Conservation (phyloP, 495 filamentous ascomycete genomes). For the Aspergillus sclerotiicarbonarius region DNA sequence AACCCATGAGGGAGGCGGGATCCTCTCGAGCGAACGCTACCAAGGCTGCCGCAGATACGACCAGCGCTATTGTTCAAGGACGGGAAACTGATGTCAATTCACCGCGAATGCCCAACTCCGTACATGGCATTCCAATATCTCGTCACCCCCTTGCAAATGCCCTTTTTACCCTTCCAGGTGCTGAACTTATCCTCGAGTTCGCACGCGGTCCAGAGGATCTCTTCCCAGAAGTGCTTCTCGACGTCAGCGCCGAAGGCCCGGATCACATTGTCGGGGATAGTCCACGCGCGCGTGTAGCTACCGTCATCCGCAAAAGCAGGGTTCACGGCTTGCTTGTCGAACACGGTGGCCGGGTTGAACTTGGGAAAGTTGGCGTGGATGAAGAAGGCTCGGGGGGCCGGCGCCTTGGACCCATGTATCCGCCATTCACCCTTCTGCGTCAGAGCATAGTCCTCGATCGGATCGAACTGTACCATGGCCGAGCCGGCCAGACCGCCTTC, state of each 20-base stretch:
- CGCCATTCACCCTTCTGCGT: slow-evolving; percentile 22
- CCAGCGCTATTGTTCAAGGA: too few relatives aligned
- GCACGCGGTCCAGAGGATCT: slow-evolving; percentile 47
- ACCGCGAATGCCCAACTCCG: background rate
- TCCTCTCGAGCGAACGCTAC: too few relatives aligned
- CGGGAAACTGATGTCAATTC: background rate
- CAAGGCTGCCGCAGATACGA: too few relatives aligned
- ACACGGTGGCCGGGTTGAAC: slow-evolving; percentile 49
- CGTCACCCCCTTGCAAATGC: slow-evolving; percentile 29
- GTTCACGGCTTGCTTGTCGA: slow-evolving; percentile 32
- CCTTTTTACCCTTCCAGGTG: slow-evolving; percentile 29
- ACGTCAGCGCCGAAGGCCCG: slow-evolving; percentile 41
- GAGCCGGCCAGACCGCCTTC: slow-evolving; percentile 38
- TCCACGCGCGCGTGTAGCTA: slow-evolving; percentile 43
- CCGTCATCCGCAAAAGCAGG: slow-evolving; percentile 35
- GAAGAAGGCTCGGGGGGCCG: slow-evolving; percentile 38
- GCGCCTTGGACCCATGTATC: slow-evolving; percentile 19
- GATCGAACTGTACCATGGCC: slow-evolving; percentile 46
- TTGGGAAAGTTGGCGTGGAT: slow-evolving; percentile 52
- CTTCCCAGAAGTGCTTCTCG: slow-evolving; percentile 50
- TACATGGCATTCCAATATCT: slow-evolving; percentile 32
- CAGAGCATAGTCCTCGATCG: slow-evolving; percentile 35
- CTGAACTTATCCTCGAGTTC: slow-evolving; percentile 42
- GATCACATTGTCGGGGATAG: slow-evolving; percentile 37
- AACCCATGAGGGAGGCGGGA: too few relatives aligned